Conservation (phyloP, 495 filamentous ascomycete genomes). For the Hypoxylon cercidicola region DNA sequence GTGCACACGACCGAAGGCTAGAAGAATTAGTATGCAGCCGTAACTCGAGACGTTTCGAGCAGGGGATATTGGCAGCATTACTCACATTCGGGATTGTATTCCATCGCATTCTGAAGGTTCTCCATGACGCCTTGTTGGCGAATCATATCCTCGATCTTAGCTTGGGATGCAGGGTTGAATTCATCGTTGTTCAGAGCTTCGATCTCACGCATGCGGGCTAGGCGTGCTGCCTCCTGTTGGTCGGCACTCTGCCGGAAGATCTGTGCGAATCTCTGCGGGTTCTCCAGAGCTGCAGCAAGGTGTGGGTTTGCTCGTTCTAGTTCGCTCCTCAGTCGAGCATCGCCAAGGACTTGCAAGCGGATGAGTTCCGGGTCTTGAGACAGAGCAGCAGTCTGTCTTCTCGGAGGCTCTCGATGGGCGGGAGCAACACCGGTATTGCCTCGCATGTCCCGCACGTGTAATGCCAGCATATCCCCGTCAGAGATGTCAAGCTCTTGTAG, state of each 20-base stretch:
- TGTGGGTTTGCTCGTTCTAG: constrained; percentile 76
- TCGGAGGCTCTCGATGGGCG: constrained; percentile 42
- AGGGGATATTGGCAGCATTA: constrained; percentile 1
- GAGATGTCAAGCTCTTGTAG: constrained; percentile 82
- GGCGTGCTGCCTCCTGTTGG: constrained; percentile 73
- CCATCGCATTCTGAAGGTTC: constrained; percentile 94
- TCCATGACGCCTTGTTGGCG: constrained; percentile 91
- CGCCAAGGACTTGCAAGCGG: constrained; percentile 80
- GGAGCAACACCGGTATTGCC: constrained; percentile 52
- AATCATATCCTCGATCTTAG: constrained; percentile 96
- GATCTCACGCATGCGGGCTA: constrained; percentile 82
- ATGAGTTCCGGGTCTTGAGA: constrained; percentile 80
- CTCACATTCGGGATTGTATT: constrained; percentile 94
- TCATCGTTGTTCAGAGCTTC: constrained; percentile 84
- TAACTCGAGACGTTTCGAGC: constrained; percentile 3
- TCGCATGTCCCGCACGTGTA: constrained; percentile 74
- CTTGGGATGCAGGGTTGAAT: constrained; percentile 89
- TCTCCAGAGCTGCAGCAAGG: constrained; percentile 79
- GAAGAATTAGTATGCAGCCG: constrained; percentile 14
- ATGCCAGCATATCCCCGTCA: constrained; percentile 91
- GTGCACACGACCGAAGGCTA: constrained; percentile 90
- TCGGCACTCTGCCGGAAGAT: constrained; percentile 71
- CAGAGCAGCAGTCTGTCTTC: constrained; percentile 39
- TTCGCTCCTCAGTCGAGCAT: constrained; percentile 75
- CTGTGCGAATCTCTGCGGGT: constrained; percentile 77